Evolutionary conservation across 1,284 basidiomycete species (phyloP), one percentile per base, ranked within the genome.

Genomic region (Hemileia vastatrix): DNA sequence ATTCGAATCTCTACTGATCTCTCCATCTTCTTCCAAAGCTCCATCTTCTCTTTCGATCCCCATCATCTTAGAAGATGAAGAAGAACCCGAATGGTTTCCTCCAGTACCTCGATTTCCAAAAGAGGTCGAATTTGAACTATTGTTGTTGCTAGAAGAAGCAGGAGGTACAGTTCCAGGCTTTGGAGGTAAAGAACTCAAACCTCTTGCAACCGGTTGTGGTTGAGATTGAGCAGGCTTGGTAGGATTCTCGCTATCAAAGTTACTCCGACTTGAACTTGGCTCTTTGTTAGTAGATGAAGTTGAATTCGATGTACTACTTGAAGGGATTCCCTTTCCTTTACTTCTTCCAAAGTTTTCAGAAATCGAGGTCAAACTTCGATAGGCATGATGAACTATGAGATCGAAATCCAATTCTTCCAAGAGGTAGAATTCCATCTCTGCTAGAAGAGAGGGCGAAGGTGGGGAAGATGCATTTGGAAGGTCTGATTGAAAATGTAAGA

Each of bases 391-490:
- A 19, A 75, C 43, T 33, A 75, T 63, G 47, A 74, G 64, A 60
- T 75, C 73, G 31, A 71, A 75, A 54, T 75, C 71, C 51, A 74
- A 70, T 62, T 75, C 73, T 57, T 74, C 72, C 6, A 75, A 47
- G 49, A 75, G 54, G 54, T 70, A 74, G 48, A 74, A 75, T 66
- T 75, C 73, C 71, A 72, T 72, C 63, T 72, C 69, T 6, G 71
- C 72, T 21, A 73, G 21, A 27, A 64, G 57, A 11, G 63, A 40
- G 36, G 36, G 36, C 15, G 36, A 40, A 9, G 36, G 36, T 15
- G 36, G 36, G 36, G 36, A 47, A n/a, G 65, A 64, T 47, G n/a
- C n/a, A n/a, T n/a, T n/a, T n/a, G n/a, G n/a, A n/a, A n/a, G n/a
- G n/a, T n/a, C n/a, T n/a, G n/a, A n/a, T n/a, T n/a, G n/a, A n/a